Conservation (phyloP, 169 alveolate species). For the Plasmodium blacklocki region DNA sequence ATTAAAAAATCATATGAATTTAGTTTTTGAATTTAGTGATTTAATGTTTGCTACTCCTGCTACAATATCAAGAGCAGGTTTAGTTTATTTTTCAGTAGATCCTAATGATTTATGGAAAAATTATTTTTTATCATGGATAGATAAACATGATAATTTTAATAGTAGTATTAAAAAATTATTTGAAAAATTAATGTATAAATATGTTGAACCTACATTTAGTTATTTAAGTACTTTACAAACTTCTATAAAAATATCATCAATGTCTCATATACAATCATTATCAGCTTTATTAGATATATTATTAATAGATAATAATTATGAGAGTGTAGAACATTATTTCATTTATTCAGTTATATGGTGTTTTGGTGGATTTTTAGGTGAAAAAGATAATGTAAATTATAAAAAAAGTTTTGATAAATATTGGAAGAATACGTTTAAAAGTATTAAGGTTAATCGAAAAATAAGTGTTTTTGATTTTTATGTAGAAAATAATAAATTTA, state of each 20-base stretch:
- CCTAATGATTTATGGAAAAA: conserved; percentile 95
- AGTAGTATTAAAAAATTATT: conserved; percentile 90
- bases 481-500: conserved; percentile 91
- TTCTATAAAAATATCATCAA: conserved; percentile 69
- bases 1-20: conserved; percentile 95
- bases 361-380: conserved; percentile 95
- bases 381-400: conserved; percentile 94
- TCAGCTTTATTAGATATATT: conserved; percentile 75
- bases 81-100: conserved; percentile 93
- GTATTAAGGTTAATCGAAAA: conserved; percentile 95
- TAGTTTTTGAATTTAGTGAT: conserved; percentile 97
- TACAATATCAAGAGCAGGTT: conserved; percentile 97
- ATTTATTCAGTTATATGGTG: conserved; percentile 95
- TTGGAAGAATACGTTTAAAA: conserved; percentile 96
- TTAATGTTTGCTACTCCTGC: conserved; percentile 98
- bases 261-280: conserved; percentile 73
- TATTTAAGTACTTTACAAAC: conserved; percentile 91
- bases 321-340: conserved; percentile 93
- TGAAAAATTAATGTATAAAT: conserved; percentile 92
- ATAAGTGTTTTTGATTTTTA: conserved; percentile 97
- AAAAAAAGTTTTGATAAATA: conserved; percentile 94
- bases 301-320: conserved; percentile 89
- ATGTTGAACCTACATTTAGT: conserved; percentile 91
- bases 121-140: conserved; percentile 95
- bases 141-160: conserved; percentile 85